Percentiles rank a stretch among this genome's conserved stretches.
Conservation (phyloP, 805 yeast genomes). For the Yarrowia keelungensis region DNA sequence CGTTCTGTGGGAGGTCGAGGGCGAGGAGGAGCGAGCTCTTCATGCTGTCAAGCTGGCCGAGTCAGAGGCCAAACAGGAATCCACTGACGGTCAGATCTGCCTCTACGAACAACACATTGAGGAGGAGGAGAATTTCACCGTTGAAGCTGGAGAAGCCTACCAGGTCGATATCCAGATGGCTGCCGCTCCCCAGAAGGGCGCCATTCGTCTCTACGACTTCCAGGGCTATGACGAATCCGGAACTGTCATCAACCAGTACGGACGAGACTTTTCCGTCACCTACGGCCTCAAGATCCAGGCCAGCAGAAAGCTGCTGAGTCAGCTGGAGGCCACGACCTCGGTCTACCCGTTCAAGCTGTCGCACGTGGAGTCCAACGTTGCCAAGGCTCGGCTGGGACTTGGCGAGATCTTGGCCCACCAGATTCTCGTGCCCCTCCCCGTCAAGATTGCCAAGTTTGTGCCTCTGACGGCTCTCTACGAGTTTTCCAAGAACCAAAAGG, state of each 20-base stretch:
- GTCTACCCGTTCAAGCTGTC: conserved; percentile 92
- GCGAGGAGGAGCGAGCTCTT: conserved; percentile 41
- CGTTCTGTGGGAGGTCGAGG: conserved; percentile 56
- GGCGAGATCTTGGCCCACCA: conserved; percentile 81
- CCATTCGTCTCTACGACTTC: conserved; percentile 46
- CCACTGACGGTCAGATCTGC: conserved; percentile 44
- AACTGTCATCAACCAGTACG: conserved; percentile 52
- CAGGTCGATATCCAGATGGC: conserved; percentile 82
- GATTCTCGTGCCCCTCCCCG: conserved; percentile 74
- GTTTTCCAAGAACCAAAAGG: conserved; percentile 61
- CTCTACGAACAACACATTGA: conserved; percentile 47
- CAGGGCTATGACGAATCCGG: conserved; percentile 46
- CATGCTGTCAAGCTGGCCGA: conserved; percentile 40
- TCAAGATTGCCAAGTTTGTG: conserved; percentile 72
- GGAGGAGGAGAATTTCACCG: conserved; percentile 67
- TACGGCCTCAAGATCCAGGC: conserved; percentile 78
- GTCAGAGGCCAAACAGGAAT: background rate
- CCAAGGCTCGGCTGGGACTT: conserved; percentile 73
- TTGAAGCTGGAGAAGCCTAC: conserved; percentile 85
- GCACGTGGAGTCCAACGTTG: conserved; percentile 68
- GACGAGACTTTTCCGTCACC: conserved; percentile 85
- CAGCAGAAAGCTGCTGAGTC: conserved; percentile 71
- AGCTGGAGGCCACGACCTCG: conserved; percentile 74
- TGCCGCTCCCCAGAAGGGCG: conserved; percentile 56
- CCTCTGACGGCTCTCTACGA: conserved; percentile 72